phyloP scores from a whole-genome alignment of 768 basidiomycete species.

The Amanita rubescens region DNA sequence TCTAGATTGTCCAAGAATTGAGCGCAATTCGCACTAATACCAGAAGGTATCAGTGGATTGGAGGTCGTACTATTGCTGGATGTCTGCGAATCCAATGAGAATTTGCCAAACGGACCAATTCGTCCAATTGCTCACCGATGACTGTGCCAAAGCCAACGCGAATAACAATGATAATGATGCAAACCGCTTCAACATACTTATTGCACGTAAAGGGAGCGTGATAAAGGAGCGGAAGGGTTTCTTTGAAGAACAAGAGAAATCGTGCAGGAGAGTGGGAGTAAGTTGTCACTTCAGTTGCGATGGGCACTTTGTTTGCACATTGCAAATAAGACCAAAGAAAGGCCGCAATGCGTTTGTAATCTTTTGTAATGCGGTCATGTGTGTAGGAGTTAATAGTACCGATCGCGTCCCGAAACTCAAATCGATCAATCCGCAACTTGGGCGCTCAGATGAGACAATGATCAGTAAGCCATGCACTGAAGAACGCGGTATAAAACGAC shows the following conservation, averaged over 20 bases:
- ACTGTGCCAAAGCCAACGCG: slow-evolving; percentile 45
- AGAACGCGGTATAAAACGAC: background rate
- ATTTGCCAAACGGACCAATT: background rate
- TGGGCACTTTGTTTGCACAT: background rate
- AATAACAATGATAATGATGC: slow-evolving; percentile 44
- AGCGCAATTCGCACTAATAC: slow-evolving; percentile 47
- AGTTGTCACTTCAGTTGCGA: background rate
- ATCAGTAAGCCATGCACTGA: background rate
- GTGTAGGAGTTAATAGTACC: too few relatives aligned
- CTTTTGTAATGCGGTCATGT: too few relatives aligned
- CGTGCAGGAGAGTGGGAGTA: background rate
- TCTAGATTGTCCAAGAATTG: slow-evolving; percentile 60
- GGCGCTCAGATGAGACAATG: too few relatives aligned
- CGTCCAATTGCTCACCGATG: slow-evolving; percentile 26
- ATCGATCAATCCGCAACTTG: too few relatives aligned
- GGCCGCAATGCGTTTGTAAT: background rate
- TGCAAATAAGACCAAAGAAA: background rate
- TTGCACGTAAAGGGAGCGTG: slow-evolving; percentile 17
- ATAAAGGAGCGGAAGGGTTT: slow-evolving; percentile 41
- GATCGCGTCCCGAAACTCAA: too few relatives aligned
- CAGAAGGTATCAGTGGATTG: slow-evolving; percentile 59
- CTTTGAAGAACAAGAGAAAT: slow-evolving; percentile 20
- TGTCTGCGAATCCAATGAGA: background rate
- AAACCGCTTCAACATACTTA: slow-evolving; percentile 43
- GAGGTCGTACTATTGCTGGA: slow-evolving; percentile 20